Evolutionary conservation across 352 stramenopile species (phyloP).

Genomic region (Plasmopara halstedii): DNA sequence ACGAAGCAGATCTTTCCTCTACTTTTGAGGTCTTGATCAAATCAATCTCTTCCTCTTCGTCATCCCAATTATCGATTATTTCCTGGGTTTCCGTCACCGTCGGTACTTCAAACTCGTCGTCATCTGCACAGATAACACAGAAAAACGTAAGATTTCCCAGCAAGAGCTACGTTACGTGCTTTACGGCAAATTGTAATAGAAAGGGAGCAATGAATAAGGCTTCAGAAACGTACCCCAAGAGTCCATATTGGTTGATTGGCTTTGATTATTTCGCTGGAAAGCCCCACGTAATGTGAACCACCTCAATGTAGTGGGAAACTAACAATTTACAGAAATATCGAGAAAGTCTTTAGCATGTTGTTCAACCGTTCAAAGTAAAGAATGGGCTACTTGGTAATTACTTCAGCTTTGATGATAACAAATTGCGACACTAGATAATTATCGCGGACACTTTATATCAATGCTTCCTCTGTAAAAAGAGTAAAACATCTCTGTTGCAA

Average conservation of each 20-base stretch:
- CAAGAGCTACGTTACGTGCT: neutral
- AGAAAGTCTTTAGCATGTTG: too few species aligned
- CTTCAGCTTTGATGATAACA: too few species aligned
- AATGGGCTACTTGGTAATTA: too few species aligned
- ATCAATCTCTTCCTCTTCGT: slow-evolving; percentile 71
- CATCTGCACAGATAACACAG: slow-evolving; percentile 27
- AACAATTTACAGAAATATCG: too few species aligned
- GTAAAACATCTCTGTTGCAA: too few species aligned
- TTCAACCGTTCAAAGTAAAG: too few species aligned
- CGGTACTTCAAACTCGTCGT: slow-evolving; percentile 82
- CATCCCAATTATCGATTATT: slow-evolving; percentile 61
- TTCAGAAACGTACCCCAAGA: neutral
- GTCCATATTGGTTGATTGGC: neutral
- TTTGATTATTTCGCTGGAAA: neutral
- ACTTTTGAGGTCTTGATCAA: slow-evolving; percentile 18
- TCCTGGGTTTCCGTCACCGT: slow-evolving; percentile 31
- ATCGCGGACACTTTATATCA: too few species aligned
- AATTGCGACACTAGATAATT: too few species aligned
- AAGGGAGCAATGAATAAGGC: neutral
- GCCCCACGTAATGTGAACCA: neutral
- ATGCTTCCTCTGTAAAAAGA: too few species aligned
- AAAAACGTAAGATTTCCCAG: neutral
- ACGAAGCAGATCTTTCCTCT: slow-evolving; percentile 11
- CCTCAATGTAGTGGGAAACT: too few species aligned
- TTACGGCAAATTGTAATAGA: neutral